Evolutionary conservation across 2,329 filamentous ascomycete species (phyloP).

Genomic region (Hypomyces perniciosus): DNA sequence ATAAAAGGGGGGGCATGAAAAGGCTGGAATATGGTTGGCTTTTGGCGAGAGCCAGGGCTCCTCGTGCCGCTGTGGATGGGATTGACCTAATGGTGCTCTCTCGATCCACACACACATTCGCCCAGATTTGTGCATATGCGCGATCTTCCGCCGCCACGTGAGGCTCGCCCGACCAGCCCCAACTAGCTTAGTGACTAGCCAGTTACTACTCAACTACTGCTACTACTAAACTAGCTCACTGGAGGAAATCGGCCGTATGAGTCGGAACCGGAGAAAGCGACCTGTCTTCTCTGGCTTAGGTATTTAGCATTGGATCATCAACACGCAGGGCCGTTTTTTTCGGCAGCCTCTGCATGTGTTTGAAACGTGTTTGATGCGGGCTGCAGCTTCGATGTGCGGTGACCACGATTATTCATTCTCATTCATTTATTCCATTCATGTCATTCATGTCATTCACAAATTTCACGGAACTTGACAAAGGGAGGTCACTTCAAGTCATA

Average conservation of each 20-base stretch:
- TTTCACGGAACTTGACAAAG: no score
- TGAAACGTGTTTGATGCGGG: neutral
- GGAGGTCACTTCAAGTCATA: no score
- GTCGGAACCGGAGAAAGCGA: conserved; percentile 12
- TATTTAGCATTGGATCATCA: no score
- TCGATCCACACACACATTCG: conserved; percentile 4
- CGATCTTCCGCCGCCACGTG: conserved; percentile 32
- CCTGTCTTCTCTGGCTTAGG: neutral
- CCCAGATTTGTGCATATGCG: conserved; percentile 20
- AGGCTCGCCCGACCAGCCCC: conserved; percentile 16
- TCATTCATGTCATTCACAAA: no score
- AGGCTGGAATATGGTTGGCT: conserved; percentile 16
- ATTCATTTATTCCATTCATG: no score
- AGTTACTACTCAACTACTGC: no score
- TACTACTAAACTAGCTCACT: no score
- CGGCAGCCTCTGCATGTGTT: neutral
- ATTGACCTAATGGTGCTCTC: conserved; percentile 7
- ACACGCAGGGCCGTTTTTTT: neutral
- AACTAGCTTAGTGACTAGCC: conserved; percentile 1
- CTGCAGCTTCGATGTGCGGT: neutral
- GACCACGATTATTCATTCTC: no score
- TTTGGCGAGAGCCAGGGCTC: conserved; percentile 24
- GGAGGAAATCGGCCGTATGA: conserved; percentile 9
- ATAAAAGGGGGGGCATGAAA: conserved; percentile 14
- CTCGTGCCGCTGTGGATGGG: conserved; percentile 23